These are phyloP conservation scores for Monosporascus sp. DNA, from an alignment of 2,329 filamentous ascomycete genomes.

Conservation along the genomic window DNA sequence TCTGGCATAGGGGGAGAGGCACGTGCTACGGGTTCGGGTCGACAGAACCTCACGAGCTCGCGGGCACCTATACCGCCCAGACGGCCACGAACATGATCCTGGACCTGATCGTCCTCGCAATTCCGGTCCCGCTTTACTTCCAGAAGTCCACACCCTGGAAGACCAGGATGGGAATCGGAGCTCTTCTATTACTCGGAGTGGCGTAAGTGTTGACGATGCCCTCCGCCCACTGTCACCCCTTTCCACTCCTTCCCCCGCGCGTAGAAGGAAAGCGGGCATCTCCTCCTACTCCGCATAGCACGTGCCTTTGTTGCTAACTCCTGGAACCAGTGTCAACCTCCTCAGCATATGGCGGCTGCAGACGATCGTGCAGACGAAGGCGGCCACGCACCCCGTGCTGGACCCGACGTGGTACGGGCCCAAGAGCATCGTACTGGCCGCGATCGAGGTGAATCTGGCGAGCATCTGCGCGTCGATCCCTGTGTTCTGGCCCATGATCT, in stretches of 20 bases:
- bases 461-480: conserved; percentile 28
- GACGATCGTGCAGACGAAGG: conserved; percentile 22
- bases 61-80: conserved; percentile 24
- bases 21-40: conserved; percentile 29
- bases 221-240: too few species aligned
- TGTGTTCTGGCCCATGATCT: conserved; percentile 28
- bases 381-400: conserved; percentile 27
- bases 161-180: conserved; percentile 24
- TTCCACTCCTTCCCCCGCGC: too few species aligned
- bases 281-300: too few species aligned
- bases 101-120: conserved; percentile 26
- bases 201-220: conserved; percentile 18
- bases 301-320: background rate
- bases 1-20: conserved; percentile 21
- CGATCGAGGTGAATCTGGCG: conserved; percentile 28
- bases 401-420: conserved; percentile 33
- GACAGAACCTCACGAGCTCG: conserved; percentile 15
- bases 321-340: conserved; percentile 19
- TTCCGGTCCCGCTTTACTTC: conserved; percentile 26
- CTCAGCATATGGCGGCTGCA: conserved; percentile 28
- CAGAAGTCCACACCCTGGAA: conserved; percentile 18
- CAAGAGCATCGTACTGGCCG: conserved; percentile 26
- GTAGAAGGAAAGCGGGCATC: too few species aligned
- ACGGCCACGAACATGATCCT: conserved; percentile 25
- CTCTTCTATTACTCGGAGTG: conserved; percentile 26